These are phyloP conservation scores for Testicularia cyperi DNA, from an alignment of 1,284 basidiomycete species.

Conservation along the genomic window DNA sequence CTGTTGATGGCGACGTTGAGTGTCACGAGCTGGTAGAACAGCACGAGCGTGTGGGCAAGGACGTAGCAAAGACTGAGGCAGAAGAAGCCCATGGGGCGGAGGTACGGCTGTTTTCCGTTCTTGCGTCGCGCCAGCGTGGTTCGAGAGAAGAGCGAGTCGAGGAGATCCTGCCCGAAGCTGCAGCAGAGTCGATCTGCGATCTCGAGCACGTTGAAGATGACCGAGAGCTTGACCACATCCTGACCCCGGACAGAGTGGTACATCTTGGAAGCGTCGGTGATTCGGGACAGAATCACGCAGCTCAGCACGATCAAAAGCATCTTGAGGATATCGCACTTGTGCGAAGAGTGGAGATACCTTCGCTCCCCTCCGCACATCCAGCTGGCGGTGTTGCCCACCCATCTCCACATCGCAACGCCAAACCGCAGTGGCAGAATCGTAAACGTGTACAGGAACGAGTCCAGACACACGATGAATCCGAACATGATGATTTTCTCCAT, in stretches of 20 bases:
- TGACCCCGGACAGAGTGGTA: constrained; percentile 99
- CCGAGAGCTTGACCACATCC: constrained; percentile 81
- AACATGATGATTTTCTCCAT: constrained; percentile 95
- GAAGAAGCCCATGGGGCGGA: constrained; percentile 84
- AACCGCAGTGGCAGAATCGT: constrained; percentile 90
- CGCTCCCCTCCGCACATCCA: constrained; percentile 43
- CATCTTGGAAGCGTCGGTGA: constrained; percentile 96
- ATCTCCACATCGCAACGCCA: constrained; percentile 50
- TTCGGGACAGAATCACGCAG: constrained; percentile 73
- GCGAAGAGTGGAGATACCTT: constrained; percentile 64
- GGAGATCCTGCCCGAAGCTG: constrained; percentile 94
- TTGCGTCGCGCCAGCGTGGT: constrained; percentile 73
- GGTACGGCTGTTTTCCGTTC: constrained; percentile 62
- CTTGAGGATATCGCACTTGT: constrained; percentile 87
- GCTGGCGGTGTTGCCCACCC: constrained; percentile 28
- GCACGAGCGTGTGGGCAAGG: constrained; percentile 79
- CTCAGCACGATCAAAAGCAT: constrained; percentile 75
- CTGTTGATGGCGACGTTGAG: constrained; percentile 98
- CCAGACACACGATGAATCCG: constrained; percentile 89
- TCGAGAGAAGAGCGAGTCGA: constrained; percentile 92
- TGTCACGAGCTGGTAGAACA: constrained; percentile 93
- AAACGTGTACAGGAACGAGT: constrained; percentile 96
- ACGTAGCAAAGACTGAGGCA: constrained; percentile 79
- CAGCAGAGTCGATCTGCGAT: constrained; percentile 93
- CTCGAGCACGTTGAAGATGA: constrained; percentile 86